Evolutionary conservation across 2,329 filamentous ascomycete genomes (phyloP).

Genomic region (Microsporum audouinii): DNA sequence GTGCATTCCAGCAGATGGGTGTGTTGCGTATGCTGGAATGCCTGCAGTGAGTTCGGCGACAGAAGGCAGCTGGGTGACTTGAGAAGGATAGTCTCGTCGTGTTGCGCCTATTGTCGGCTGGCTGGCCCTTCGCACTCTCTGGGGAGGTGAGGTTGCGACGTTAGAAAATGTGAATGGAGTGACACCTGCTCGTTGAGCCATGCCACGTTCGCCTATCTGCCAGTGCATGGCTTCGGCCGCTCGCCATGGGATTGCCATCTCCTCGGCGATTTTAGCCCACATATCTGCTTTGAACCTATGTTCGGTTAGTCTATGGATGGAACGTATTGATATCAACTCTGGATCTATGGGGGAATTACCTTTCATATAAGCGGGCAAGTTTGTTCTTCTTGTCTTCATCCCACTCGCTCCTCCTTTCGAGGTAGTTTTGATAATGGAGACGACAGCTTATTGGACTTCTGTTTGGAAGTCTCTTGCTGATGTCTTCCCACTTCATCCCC

Average conservation of each 20-base stretch:
- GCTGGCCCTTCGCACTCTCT: conserved; percentile 25
- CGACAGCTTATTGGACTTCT: conserved; percentile 89
- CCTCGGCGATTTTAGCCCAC: conserved; percentile 92
- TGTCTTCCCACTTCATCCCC: conserved; percentile 98
- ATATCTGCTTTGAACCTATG: conserved; percentile 89
- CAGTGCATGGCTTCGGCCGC: conserved; percentile 97
- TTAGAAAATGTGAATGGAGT: conserved; percentile 66
- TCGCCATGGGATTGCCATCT: conserved; percentile 90
- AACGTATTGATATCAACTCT: not conserved
- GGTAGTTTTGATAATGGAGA: conserved; percentile 92
- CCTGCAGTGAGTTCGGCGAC: conserved; percentile 38
- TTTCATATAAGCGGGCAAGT: conserved; percentile 84
- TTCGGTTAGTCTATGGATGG: not conserved
- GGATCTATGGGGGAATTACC: conserved; percentile 43
- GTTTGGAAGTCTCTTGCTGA: conserved; percentile 79
- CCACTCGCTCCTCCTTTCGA: conserved; percentile 87
- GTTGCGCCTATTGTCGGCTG: conserved; percentile 20
- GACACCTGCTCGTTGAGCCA: conserved; percentile 60
- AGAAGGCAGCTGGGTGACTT: conserved; percentile 28
- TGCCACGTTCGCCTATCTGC: conserved; percentile 86
- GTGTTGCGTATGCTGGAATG: conserved; percentile 34
- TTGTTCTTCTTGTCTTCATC: conserved; percentile 97
- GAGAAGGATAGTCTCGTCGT: not conserved
- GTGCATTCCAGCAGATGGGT: conserved; percentile 14
- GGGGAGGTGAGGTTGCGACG: conserved; percentile 41